A percentile compares a stretch with the other conserved stretches of the same genome.
phyloP scores from a whole-genome alignment of 345 rosid genomes.

The Dovyalis caffra region DNA sequence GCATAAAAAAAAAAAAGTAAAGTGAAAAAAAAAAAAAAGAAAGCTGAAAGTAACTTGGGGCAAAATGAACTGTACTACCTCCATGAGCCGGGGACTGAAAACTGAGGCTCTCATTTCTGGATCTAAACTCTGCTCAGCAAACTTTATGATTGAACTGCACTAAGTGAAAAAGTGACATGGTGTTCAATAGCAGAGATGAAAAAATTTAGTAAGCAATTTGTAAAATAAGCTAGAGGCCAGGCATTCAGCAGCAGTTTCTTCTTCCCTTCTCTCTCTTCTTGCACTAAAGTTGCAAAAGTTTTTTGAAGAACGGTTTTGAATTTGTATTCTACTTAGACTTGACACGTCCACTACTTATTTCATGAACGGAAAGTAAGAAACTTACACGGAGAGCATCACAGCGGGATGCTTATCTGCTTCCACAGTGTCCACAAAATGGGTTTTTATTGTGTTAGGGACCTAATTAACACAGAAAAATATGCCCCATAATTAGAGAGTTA shows the following conservation, averaged over 20 bases:
- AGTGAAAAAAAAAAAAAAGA: conserved; percentile 13
- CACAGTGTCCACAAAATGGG: conserved; percentile 54
- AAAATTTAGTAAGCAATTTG: neutral
- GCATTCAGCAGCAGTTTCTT: neutral
- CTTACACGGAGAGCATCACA: conserved; percentile 67
- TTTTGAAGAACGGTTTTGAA: neutral
- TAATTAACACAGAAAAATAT: conserved; percentile 32
- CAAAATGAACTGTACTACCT: conserved; percentile 45
- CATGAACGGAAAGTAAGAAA: conserved; percentile 18
- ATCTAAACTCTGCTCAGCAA: conserved; percentile 79
- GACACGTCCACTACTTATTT: neutral
- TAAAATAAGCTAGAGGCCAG: neutral
- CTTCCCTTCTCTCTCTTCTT: neutral
- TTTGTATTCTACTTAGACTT: neutral
- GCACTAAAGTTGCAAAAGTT: neutral
- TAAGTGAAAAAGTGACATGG: neutral
- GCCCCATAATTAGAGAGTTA: conserved; percentile 6
- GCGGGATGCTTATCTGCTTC: conserved; percentile 80
- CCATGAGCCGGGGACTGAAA: conserved; percentile 99
- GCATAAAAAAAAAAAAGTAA: conserved; percentile 14
- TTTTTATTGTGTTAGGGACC: conserved; percentile 83
- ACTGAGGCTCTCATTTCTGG: conserved; percentile 60
- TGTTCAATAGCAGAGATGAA: neutral
- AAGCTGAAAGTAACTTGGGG: neutral
- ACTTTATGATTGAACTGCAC: conserved; percentile 74